Base-by-base conservation (phyloP, 2,329 filamentous ascomycete genomes). In the Fusarium camptoceras region DNA sequence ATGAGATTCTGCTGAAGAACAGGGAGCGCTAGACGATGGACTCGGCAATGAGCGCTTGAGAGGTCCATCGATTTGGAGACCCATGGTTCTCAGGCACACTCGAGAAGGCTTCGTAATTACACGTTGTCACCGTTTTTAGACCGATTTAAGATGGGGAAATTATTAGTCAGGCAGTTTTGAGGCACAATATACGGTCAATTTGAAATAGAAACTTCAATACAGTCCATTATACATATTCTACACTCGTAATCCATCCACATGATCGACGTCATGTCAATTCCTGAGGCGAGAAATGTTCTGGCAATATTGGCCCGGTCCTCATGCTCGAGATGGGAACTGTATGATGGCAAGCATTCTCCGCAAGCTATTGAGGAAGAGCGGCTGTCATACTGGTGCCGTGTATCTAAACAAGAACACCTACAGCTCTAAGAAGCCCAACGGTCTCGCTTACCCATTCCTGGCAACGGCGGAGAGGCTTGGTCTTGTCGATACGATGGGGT, bases 1-100 rank as follows among this genome's bases (percentile, higher is more conserved):
- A 55, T 22, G 63, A 46, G 27, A 42, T 66, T 3, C 11, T 66
- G 7, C 0, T 66, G 6, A 66, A 48, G n/a, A 27, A 12, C 2
- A 49, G 39, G 2, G 8, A 41, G 0, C 3, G 11, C 2, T 64
- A 51, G 18, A 2, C 2, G 2, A 28, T 31, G 8, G 6, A 6
- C 1, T 5, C 16, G 16, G 20, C 41, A 16, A 8, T 6, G 8
- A 24, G 3, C 24, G 3, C 14, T 22, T 7, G 5, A 6, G 41
- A 24, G 6, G 6, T 43, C 4, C 1, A 43, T 24, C 14, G 3
- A 12, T 22, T 24, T 11, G 20, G 9, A 43, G 4, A 18, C 15
- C 8, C 8, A 16, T 43, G 6, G 18, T 12, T 12, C 18, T 8
- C 15, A 6, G 15, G 41, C 20, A 24, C 3, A 16, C 2, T 15